These are phyloP conservation scores for Lotus japonicus DNA, from an alignment of 306 rosid species.

Conservation along the genomic window DNA sequence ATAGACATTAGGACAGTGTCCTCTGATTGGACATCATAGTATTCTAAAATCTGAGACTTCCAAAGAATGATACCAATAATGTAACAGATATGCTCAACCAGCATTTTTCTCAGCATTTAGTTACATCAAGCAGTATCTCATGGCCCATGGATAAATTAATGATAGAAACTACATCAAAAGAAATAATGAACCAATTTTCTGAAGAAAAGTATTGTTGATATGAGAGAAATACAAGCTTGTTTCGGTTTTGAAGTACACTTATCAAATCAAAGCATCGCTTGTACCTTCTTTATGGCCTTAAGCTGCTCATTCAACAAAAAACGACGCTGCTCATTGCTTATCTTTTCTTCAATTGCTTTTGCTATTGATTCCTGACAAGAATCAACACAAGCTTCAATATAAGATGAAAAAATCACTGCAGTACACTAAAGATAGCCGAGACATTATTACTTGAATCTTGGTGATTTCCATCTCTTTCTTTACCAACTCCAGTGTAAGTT, in stretches of 20 bases:
- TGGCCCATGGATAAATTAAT: not conserved
- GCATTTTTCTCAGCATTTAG: not conserved
- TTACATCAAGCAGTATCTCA: not conserved
- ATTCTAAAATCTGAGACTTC: not conserved
- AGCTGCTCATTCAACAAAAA: constrained; percentile 92
- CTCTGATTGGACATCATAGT: not conserved
- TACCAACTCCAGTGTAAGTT: constrained; percentile 87
- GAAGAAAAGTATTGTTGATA: not conserved
- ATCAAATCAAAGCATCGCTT: not conserved
- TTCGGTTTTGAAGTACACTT: constrained; percentile 6
- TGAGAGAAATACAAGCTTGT: not conserved
- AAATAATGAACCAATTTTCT: not conserved
- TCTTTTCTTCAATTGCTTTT: constrained; percentile 98
- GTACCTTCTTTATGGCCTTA: constrained; percentile 96
- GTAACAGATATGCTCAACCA: not conserved
- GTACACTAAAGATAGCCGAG: not conserved
- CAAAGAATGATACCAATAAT: not conserved
- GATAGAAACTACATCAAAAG: not conserved
- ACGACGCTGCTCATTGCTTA: constrained; percentile 97
- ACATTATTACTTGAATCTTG: constrained; percentile 77
- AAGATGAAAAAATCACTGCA: not conserved
- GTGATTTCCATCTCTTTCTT: constrained; percentile 99
- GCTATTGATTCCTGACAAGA: constrained; percentile 85
- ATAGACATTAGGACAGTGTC: not conserved
- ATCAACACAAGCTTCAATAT: constrained; percentile 16